phyloP scores from a whole-genome alignment of 164 flowering plant species.

The Vitis amurensis region DNA sequence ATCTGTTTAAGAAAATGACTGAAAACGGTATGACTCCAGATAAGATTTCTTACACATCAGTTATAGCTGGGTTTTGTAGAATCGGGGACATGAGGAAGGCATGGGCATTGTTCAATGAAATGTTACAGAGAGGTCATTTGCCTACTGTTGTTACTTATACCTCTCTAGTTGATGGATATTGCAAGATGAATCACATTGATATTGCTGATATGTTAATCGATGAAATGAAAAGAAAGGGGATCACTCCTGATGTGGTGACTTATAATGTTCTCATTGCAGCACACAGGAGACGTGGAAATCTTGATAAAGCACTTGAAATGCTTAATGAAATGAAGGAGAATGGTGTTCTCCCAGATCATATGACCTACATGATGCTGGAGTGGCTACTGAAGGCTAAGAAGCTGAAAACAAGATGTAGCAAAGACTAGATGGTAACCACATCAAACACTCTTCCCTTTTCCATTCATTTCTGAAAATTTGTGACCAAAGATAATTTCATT shows the following conservation, averaged over 20 bases:
- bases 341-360: constrained; percentile 33
- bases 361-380: constrained; percentile 15
- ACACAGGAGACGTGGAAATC: constrained; percentile 24
- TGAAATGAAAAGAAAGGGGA: constrained; percentile 32
- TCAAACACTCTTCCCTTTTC: too few species aligned
- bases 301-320: constrained; percentile 28
- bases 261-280: constrained; percentile 39
- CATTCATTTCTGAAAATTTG: too few species aligned
- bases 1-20: constrained; percentile 43
- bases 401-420: too few species aligned
- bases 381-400: not conserved
- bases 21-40: constrained; percentile 43
- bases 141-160: constrained; percentile 57
- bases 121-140: constrained; percentile 29
- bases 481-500: too few species aligned
- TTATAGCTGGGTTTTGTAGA: constrained; percentile 56
- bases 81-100: constrained; percentile 43
- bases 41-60: constrained; percentile 43
- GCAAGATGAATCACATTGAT: constrained; percentile 36
- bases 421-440: too few species aligned
- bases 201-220: constrained; percentile 24
- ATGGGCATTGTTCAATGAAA: constrained; percentile 29
- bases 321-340: constrained; percentile 37
- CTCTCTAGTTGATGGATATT: constrained; percentile 53
- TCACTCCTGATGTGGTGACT: constrained; percentile 43